Evolutionary conservation across 371 early-diverging fungal genomes (phyloP).

Genomic region (Chytridium lagenaria): DNA sequence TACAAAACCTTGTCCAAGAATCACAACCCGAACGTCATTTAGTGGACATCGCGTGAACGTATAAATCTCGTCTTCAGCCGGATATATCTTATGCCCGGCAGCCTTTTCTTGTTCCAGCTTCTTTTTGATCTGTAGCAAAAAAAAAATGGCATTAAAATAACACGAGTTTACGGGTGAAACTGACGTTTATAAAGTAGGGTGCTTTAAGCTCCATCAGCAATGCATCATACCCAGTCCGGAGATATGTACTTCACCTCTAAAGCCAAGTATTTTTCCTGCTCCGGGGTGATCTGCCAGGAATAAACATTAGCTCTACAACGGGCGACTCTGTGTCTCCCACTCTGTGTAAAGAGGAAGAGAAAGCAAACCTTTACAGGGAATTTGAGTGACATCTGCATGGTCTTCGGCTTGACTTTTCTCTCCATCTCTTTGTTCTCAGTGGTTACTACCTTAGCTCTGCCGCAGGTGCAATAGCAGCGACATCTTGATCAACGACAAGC

Average conservation of each 20-base stretch:
- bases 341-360: neutral
- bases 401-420: neutral
- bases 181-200: slow-evolving; percentile 76
- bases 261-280: slow-evolving; percentile 51
- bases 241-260: slow-evolving; percentile 78
- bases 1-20: slow-evolving; percentile 82
- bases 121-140: slow-evolving; percentile 64
- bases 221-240: slow-evolving; percentile 75
- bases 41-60: slow-evolving; percentile 52
- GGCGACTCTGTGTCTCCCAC: neutral
- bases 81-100: slow-evolving; percentile 68
- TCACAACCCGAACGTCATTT: slow-evolving; percentile 70
- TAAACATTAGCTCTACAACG: neutral
- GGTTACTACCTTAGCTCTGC: neutral
- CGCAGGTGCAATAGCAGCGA: neutral
- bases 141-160: neutral
- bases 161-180: neutral
- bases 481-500: neutral
- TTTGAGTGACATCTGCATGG: neutral
- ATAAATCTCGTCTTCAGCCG: slow-evolving; percentile 70
- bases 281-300: neutral
- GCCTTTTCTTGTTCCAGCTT: slow-evolving; percentile 65
- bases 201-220: slow-evolving; percentile 74
- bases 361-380: neutral
- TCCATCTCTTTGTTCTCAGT: no score